Conservation (phyloP, 306 rosid species). For the Prunus mume region DNA sequence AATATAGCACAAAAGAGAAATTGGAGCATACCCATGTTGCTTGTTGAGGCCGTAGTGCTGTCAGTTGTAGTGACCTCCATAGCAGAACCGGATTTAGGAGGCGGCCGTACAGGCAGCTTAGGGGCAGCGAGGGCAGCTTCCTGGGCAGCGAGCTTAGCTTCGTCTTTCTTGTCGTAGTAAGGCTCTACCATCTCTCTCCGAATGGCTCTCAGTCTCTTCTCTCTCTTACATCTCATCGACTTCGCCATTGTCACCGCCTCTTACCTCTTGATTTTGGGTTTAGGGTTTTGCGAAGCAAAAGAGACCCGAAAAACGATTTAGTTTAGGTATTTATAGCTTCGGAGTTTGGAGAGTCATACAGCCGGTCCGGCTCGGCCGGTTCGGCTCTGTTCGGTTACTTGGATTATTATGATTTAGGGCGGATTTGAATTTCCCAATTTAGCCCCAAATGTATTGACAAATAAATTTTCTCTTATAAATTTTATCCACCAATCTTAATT, state of each 20-base stretch:
- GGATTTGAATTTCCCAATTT: not conserved
- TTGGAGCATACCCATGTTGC: slow-evolving; percentile 39
- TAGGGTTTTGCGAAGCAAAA: slow-evolving; percentile 13
- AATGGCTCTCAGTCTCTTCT: slow-evolving; percentile 87
- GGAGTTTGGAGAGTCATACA: not conserved
- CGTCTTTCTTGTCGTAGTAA: slow-evolving; percentile 75
- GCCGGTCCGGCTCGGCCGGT: no score
- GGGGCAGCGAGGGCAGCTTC: slow-evolving; percentile 96
- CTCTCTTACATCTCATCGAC: slow-evolving; percentile 83
- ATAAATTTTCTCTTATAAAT: no score
- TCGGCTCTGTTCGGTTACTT: not conserved
- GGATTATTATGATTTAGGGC: not conserved
- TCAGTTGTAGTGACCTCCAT: slow-evolving; percentile 49
- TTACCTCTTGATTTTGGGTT: slow-evolving; percentile 3
- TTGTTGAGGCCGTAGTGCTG: slow-evolving; percentile 18
- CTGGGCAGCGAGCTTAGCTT: slow-evolving; percentile 80
- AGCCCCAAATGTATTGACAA: not conserved
- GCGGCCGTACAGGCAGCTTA: slow-evolving; percentile 53
- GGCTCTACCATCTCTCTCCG: slow-evolving; percentile 88
- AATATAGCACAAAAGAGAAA: not conserved
- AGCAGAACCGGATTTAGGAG: slow-evolving; percentile 26
- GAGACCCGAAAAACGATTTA: no score
- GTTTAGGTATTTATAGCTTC: not conserved
- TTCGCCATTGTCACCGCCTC: slow-evolving; percentile 58
- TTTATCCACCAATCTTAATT: no score